Evolutionary conservation across 148 eudicot species (phyloP).

Genomic region (Cornus controversa): DNA sequence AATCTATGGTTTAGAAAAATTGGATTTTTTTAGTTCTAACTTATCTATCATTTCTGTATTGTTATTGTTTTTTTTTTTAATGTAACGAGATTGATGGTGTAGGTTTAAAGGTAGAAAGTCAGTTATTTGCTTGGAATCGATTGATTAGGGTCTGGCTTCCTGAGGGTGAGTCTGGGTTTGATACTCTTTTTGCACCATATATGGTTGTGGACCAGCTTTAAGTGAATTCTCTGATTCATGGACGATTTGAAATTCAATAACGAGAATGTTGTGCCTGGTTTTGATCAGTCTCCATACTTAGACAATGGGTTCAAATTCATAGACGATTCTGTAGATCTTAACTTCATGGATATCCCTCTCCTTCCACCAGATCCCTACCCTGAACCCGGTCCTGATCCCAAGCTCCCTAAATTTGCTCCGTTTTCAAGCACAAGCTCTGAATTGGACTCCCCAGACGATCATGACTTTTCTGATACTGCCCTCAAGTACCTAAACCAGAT

Average conservation of each 20-base stretch:
- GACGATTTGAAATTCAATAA: constrained; percentile 22
- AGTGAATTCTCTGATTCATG: constrained; percentile 20
- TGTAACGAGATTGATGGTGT: not conserved
- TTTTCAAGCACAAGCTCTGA: constrained; percentile 5
- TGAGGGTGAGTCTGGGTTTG: not conserved
- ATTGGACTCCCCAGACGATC: constrained; percentile 30
- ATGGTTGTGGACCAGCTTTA: constrained; percentile 38
- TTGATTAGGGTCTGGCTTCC: not conserved
- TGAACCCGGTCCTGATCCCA: constrained; percentile 19
- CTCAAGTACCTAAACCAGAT: constrained; percentile 49
- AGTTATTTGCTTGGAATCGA: not conserved
- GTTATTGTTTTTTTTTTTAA: not conserved
- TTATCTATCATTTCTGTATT: not conserved
- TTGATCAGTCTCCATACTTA: constrained; percentile 35
- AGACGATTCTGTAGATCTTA: constrained; percentile 46
- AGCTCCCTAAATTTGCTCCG: not conserved
- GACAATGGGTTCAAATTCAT: constrained; percentile 40
- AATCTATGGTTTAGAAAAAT: not conserved
- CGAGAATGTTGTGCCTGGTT: constrained; percentile 25
- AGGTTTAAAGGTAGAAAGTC: not conserved
- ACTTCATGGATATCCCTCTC: constrained; percentile 35
- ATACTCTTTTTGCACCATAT: not conserved
- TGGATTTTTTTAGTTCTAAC: not conserved
- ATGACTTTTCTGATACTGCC: constrained; percentile 39
- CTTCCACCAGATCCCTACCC: not conserved